Percentiles rank a stretch among this genome's conserved stretches.
Conservation (phyloP, 2,329 filamentous ascomycete genomes). For the Thermoascus crustaceus region DNA sequence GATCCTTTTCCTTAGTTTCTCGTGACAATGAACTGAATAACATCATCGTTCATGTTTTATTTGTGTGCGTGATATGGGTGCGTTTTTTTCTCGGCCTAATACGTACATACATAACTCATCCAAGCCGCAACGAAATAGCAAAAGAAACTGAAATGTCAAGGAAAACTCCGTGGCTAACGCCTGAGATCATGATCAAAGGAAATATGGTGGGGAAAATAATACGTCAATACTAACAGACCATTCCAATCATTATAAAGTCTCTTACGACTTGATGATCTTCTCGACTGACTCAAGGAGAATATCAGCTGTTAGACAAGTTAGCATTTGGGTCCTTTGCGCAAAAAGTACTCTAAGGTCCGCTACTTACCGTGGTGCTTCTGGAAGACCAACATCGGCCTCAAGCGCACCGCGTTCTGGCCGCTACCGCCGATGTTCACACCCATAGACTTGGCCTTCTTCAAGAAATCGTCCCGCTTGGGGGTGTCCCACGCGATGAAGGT, state of each 20-base stretch:
- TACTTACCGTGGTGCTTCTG: slow-evolving; percentile 69
- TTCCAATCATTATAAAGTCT: neutral
- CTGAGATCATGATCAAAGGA: too few relatives aligned
- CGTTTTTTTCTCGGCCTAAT: too few relatives aligned
- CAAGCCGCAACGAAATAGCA: too few relatives aligned
- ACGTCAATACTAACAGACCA: slow-evolving; percentile 1
- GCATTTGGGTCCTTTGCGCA: slow-evolving; percentile 2
- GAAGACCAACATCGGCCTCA: slow-evolving; percentile 87
- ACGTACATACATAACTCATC: too few relatives aligned
- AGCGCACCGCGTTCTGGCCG: slow-evolving; percentile 64
- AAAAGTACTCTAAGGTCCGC: neutral
- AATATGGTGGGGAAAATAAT: neutral
- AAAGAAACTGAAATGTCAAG: too few relatives aligned
- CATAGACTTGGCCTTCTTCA: slow-evolving; percentile 67
- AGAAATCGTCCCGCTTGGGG: slow-evolving; percentile 68
- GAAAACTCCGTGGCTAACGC: too few relatives aligned
- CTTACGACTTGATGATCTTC: slow-evolving; percentile 54
- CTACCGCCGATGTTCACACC: slow-evolving; percentile 85
- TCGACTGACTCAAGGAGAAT: slow-evolving; percentile 71
- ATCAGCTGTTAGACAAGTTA: slow-evolving; percentile 46
- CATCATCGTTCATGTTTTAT: too few relatives aligned
- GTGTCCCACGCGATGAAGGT: slow-evolving; percentile 92
- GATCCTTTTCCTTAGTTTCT: too few relatives aligned
- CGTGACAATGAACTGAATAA: too few relatives aligned
- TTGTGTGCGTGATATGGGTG: too few relatives aligned